Evolutionary conservation across 768 basidiomycete species (phyloP).

Genomic region (Termitomyces sp.): DNA sequence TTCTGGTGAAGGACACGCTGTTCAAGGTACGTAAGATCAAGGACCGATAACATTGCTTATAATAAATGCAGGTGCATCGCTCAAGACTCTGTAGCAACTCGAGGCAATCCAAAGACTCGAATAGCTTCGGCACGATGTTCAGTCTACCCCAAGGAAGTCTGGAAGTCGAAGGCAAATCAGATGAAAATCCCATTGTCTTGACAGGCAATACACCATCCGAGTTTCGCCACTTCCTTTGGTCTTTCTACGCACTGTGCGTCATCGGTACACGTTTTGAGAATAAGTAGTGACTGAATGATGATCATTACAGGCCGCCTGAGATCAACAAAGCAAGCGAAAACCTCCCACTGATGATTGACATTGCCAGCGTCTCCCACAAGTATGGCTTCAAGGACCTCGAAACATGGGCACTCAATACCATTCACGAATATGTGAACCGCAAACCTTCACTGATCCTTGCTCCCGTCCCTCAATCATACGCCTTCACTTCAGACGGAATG

Average conservation of each 20-base stretch:
- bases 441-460: conserved; percentile 48
- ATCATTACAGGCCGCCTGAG: conserved; percentile 53
- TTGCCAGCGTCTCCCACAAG: conserved; percentile 64
- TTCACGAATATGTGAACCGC: conserved; percentile 60
- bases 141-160: conserved; percentile 53
- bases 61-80: conserved; percentile 43
- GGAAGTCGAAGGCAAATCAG: conserved; percentile 51
- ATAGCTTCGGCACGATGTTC: conserved; percentile 60
- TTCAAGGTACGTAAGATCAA: conserved; percentile 50
- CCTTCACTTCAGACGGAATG: conserved; percentile 18
- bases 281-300: background rate
- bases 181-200: conserved; percentile 60
- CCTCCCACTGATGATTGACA: conserved; percentile 50
- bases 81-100: conserved; percentile 56
- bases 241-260: conserved; percentile 67
- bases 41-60: conserved; percentile 1
- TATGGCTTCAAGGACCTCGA: conserved; percentile 72
- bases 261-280: background rate
- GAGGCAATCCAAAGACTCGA: conserved; percentile 31
- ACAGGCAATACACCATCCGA: conserved; percentile 57
- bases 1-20: conserved; percentile 56
- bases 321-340: conserved; percentile 44
- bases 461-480: conserved; percentile 31
- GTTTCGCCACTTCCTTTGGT: conserved; percentile 72
- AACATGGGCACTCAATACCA: conserved; percentile 70